These are phyloP conservation scores for Leersia perrieri DNA, from an alignment of 176 grass and related monocot species.

Conservation along the genomic window DNA sequence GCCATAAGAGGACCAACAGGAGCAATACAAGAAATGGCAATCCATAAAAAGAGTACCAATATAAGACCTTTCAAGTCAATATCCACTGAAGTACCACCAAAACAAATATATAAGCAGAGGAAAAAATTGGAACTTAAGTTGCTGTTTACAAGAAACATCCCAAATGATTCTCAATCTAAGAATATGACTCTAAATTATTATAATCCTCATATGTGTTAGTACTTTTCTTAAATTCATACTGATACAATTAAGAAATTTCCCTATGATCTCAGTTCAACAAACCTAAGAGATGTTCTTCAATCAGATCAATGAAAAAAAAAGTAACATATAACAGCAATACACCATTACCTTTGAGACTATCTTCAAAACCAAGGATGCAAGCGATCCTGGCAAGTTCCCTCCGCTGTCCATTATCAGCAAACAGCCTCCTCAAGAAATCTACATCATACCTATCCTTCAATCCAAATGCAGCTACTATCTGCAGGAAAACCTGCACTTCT, in stretches of 20 bases:
- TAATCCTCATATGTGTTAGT: background rate
- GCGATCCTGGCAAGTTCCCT: constrained; percentile 70
- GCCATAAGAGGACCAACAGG: constrained; percentile 1
- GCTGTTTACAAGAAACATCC: background rate
- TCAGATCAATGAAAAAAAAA: constrained; percentile 16
- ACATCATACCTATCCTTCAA: constrained; percentile 56
- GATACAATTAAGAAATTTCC: background rate
- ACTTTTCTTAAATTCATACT: constrained; percentile 12
- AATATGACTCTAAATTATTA: background rate
- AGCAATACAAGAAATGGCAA: background rate
- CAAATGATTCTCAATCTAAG: background rate
- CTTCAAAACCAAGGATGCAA: constrained; percentile 42
- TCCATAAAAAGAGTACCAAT: background rate
- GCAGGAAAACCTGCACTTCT: constrained; percentile 70
- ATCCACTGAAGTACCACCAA: background rate
- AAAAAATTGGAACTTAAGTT: background rate
- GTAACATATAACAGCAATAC: constrained; percentile 4
- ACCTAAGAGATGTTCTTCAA: background rate
- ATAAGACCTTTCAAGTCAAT: background rate
- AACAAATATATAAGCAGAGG: background rate
- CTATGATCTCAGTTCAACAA: constrained; percentile 6
- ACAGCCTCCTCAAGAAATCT: constrained; percentile 65
- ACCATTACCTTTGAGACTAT: constrained; percentile 59
- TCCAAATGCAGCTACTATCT: constrained; percentile 59
- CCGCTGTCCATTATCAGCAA: constrained; percentile 57